Conservation (phyloP, 805 yeast species). For the Candida easanensis region DNA sequence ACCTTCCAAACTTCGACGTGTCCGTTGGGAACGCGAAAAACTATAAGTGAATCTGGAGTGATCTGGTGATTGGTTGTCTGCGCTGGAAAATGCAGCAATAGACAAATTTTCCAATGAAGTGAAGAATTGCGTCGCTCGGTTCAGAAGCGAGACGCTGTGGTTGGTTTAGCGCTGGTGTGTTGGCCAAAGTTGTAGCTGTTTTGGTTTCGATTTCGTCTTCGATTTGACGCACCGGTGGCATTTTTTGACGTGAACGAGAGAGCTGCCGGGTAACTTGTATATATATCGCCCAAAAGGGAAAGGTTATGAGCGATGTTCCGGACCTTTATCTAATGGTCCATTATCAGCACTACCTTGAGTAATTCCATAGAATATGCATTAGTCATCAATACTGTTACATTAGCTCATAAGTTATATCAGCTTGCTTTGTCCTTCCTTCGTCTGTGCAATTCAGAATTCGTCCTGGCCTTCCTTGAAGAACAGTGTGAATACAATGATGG, state of each 20-base stretch:
- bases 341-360: too few relatives aligned
- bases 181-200: neutral
- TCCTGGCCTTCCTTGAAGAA: slow-evolving; percentile 57
- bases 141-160: neutral
- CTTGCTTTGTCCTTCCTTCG: too few relatives aligned
- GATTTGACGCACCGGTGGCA: slow-evolving; percentile 14
- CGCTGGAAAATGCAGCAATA: neutral
- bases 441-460: slow-evolving; percentile 34
- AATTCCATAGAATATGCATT: neutral
- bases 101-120: neutral
- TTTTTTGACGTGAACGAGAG: slow-evolving; percentile 2
- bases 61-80: neutral
- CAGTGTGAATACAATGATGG: slow-evolving; percentile 78
- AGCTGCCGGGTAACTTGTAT: slow-evolving; percentile 3
- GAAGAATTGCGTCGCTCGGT: neutral
- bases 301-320: neutral
- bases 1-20: neutral
- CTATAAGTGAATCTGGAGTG: neutral
- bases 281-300: neutral
- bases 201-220: neutral
- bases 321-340: too few relatives aligned
- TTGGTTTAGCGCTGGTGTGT: neutral
- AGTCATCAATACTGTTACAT: neutral
- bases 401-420: too few relatives aligned
- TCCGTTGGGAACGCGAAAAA: neutral